A percentile compares a stretch with the other conserved stretches of the same genome.
Conservation (phyloP, 441 rosid species). For the Corymbia calophylla region DNA sequence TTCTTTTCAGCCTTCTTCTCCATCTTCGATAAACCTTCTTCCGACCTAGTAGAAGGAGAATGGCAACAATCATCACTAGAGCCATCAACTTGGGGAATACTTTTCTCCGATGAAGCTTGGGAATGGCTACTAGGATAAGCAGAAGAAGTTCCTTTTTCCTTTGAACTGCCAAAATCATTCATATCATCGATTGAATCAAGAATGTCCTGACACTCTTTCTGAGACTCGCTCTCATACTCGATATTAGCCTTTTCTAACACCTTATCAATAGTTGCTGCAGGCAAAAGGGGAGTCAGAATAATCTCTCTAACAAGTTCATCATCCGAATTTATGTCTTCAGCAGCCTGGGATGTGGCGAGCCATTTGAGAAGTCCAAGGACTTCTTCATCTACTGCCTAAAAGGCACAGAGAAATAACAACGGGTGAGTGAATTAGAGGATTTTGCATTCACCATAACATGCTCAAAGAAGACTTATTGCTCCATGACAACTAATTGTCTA, state of each 20-base stretch:
- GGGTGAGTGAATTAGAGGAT: not conserved
- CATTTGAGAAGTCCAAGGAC: constrained; percentile 80
- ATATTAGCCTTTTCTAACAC: constrained; percentile 78
- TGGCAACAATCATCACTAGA: constrained; percentile 32
- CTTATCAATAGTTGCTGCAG: constrained; percentile 55
- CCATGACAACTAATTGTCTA: not conserved
- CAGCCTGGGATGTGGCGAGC: constrained; percentile 93
- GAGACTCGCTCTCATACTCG: constrained; percentile 82
- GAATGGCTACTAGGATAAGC: constrained; percentile 10
- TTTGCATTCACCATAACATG: not conserved
- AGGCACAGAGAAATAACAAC: not conserved
- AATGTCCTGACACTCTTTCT: constrained; percentile 94
- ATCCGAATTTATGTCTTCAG: constrained; percentile 90
- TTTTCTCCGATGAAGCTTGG: constrained; percentile 31
- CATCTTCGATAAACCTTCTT: constrained; percentile 29
- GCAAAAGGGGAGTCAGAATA: constrained; percentile 75
- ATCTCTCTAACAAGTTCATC: constrained; percentile 88
- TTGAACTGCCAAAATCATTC: constrained; percentile 29
- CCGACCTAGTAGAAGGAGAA: constrained; percentile 23
- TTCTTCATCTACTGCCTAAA: constrained; percentile 63
- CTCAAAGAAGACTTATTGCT: not conserved
- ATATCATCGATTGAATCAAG: constrained; percentile 80
- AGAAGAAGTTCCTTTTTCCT: constrained; percentile 26
- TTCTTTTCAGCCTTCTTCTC: constrained; percentile 35
- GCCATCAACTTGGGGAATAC: constrained; percentile 39